phyloP scores from a whole-genome alignment of 768 basidiomycete species.

The Suillus lakei region DNA sequence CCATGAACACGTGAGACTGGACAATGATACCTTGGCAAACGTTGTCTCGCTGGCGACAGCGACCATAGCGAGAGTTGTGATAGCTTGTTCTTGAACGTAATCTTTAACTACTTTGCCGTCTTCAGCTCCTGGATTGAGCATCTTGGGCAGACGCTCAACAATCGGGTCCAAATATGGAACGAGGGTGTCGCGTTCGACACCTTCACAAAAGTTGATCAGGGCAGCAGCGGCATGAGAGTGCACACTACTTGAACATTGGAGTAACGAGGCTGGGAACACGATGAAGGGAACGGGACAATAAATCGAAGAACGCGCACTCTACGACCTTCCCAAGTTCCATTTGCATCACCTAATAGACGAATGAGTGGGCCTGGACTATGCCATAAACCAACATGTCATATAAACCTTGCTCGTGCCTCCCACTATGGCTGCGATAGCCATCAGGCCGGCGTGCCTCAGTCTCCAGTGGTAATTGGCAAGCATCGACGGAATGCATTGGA shows the following conservation, averaged over 20 bases:
- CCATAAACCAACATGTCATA: background rate
- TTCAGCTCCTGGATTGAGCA: slow-evolving; percentile 58
- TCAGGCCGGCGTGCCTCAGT: slow-evolving; percentile 80
- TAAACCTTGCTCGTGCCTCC: slow-evolving; percentile 79
- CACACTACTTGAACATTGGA: slow-evolving; percentile 78
- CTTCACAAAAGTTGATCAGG: slow-evolving; percentile 90
- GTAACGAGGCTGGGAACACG: slow-evolving; percentile 59
- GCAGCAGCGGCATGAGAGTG: slow-evolving; percentile 88
- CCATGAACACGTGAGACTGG: slow-evolving; percentile 9
- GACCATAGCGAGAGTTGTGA: slow-evolving; percentile 89
- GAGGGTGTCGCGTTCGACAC: slow-evolving; percentile 75
- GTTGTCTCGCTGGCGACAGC: slow-evolving; percentile 82
- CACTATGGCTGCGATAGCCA: slow-evolving; percentile 85
- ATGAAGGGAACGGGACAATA: background rate
- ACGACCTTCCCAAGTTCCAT: slow-evolving; percentile 83
- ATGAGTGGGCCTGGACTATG: slow-evolving; percentile 7
- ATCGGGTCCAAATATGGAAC: slow-evolving; percentile 81
- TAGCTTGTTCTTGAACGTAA: slow-evolving; percentile 87
- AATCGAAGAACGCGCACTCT: slow-evolving; percentile 54
- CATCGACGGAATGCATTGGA: slow-evolving; percentile 84
- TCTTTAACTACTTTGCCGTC: slow-evolving; percentile 48
- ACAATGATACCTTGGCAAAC: slow-evolving; percentile 64
- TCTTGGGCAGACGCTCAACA: slow-evolving; percentile 61
- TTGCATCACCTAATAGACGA: slow-evolving; percentile 64
- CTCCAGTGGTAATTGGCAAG: slow-evolving; percentile 84